phyloP scores from a whole-genome alignment of 768 basidiomycete species.

The Mycena albidolilacea region DNA sequence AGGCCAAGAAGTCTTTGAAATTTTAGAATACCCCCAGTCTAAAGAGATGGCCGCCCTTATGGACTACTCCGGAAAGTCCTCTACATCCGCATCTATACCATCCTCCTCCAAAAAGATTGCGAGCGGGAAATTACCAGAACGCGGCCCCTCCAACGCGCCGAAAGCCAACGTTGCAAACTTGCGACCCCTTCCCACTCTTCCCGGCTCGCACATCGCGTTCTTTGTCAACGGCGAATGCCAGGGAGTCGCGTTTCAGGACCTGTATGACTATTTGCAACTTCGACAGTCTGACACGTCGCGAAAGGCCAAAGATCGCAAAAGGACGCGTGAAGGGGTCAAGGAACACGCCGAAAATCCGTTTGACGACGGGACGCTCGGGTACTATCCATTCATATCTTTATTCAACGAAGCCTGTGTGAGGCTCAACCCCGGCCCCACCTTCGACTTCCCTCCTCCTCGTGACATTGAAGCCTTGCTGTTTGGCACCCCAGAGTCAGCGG shows the following conservation, averaged over 20 bases:
- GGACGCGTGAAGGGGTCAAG: conserved; percentile 75
- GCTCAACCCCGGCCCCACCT: conserved; percentile 92
- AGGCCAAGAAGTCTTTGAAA: conserved; percentile 97
- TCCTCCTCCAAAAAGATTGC: conserved; percentile 77
- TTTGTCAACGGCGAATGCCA: conserved; percentile 93
- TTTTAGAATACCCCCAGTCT: conserved; percentile 86
- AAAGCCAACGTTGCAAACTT: conserved; percentile 61
- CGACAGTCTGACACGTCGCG: conserved; percentile 71
- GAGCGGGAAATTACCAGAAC: conserved; percentile 79
- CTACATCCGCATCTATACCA: conserved; percentile 68
- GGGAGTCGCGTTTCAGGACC: conserved; percentile 86
- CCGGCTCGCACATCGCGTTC: conserved; percentile 85
- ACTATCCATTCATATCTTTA: conserved; percentile 94
- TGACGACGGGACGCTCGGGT: conserved; percentile 95
- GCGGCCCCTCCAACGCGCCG: conserved; percentile 55
- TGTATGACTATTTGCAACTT: conserved; percentile 93
- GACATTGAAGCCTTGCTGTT: conserved; percentile 80
- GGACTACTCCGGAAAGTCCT: conserved; percentile 78
- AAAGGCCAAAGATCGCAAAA: conserved; percentile 77
- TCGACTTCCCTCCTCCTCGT: conserved; percentile 82
- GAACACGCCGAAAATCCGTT: conserved; percentile 88
- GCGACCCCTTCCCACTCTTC: conserved; percentile 78
- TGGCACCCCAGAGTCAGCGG: conserved; percentile 45
- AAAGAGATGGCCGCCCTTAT: conserved; percentile 95
- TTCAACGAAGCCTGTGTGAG: conserved; percentile 91